phyloP scores from a whole-genome alignment of 2,329 filamentous ascomycete genomes.

The Dactylellina leptospora region DNA sequence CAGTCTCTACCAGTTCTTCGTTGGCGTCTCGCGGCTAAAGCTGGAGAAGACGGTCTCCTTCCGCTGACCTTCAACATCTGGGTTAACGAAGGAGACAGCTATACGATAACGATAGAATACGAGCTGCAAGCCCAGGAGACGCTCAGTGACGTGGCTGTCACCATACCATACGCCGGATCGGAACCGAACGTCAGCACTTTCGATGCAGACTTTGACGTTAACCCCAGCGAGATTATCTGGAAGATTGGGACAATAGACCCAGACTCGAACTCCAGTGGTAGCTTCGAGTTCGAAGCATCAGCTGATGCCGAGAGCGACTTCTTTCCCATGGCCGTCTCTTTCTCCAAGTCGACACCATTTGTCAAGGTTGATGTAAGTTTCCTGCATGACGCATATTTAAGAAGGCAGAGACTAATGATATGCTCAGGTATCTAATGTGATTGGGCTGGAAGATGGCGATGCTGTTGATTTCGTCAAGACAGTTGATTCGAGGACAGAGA shows the following conservation, averaged over 20 bases:
- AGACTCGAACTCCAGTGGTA: constrained; percentile 76
- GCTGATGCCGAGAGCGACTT: constrained; percentile 90
- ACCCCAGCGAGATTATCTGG: constrained; percentile 93
- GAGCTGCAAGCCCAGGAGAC: constrained; percentile 80
- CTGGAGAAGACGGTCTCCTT: constrained; percentile 80
- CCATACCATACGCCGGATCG: constrained; percentile 83
- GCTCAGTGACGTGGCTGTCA: constrained; percentile 83
- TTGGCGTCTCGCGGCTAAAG: constrained; percentile 77
- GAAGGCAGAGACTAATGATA: constrained; percentile 4
- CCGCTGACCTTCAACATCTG: constrained; percentile 97
- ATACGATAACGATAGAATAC: constrained; percentile 93
- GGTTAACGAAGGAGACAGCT: constrained; percentile 88
- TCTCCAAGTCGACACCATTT: constrained; percentile 85
- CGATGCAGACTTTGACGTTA: constrained; percentile 92
- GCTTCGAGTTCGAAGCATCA: constrained; percentile 94
- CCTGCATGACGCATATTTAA: constrained; percentile 37
- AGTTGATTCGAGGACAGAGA: constrained; percentile 77
- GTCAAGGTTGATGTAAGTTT: constrained; percentile 89
- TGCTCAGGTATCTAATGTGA: constrained; percentile 73
- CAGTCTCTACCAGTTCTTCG: constrained; percentile 83
- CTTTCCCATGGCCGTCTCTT: constrained; percentile 94
- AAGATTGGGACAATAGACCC: constrained; percentile 85
- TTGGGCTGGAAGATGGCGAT: constrained; percentile 77
- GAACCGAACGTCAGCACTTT: constrained; percentile 92
- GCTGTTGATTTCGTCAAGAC: constrained; percentile 86